These are phyloP conservation scores for Phytophthora agathidicida DNA, from an alignment of 352 stramenopile species.

Conservation along the genomic window DNA sequence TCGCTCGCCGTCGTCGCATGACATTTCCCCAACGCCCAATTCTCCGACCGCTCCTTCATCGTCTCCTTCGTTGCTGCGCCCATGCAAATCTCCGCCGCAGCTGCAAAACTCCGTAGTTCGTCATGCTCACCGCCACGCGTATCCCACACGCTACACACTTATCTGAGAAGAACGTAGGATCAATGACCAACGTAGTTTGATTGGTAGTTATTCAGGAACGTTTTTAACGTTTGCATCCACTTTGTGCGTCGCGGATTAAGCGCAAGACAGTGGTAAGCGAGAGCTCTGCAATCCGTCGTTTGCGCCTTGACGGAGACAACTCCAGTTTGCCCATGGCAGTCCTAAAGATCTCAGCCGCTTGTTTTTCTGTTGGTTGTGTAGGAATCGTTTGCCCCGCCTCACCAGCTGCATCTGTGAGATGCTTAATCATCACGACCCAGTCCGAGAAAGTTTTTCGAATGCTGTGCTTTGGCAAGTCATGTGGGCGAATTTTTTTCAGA, in stretches of 20 bases:
- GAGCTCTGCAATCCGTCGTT: background rate
- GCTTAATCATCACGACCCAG: constrained; percentile 4
- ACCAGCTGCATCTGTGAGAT: background rate
- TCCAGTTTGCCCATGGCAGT: background rate
- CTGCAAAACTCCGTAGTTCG: too few species aligned
- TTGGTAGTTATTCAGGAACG: too few species aligned
- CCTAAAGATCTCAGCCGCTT: background rate
- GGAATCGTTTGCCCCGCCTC: background rate
- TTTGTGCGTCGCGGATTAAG: background rate
- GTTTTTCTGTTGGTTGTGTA: background rate
- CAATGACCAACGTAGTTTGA: too few species aligned
- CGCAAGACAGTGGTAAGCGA: background rate
- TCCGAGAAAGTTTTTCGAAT: constrained; percentile 11
- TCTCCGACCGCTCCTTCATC: too few species aligned
- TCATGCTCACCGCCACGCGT: too few species aligned
- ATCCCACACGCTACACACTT: too few species aligned
- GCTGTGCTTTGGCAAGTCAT: constrained; percentile 5
- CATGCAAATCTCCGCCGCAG: too few species aligned
- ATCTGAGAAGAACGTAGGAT: too few species aligned
- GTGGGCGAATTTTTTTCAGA: constrained; percentile 1
- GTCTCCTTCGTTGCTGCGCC: too few species aligned
- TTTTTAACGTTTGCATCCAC: background rate
- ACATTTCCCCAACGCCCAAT: too few species aligned
- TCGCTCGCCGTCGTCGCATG: too few species aligned
- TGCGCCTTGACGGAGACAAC: background rate